Evolutionary conservation across 2,329 filamentous ascomycete species (phyloP), one percentile per base, ranked within the genome.

Genomic region (Pseudohalonectria lignicola): DNA sequence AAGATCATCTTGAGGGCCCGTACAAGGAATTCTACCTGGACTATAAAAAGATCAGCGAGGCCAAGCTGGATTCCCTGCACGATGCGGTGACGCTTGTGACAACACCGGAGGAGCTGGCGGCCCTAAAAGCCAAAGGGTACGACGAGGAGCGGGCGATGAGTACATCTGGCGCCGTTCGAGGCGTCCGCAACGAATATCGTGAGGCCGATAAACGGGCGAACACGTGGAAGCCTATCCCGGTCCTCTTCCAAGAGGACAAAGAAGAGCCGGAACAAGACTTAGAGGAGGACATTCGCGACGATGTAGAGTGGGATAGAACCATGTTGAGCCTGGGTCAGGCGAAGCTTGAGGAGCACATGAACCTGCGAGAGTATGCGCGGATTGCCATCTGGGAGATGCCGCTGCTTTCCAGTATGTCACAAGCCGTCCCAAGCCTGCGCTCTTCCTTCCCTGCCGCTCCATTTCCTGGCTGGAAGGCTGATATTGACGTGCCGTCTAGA

Each of bases 311-410:
- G 45, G 82, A 86, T 46, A 83, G 93, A 53, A 87, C 94, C 56
- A 83, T 98, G 42, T 82, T 83, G 42, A 76, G 76, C 37, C 71
- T 86, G 57, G 92, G 79, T 1, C 88, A 98, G 60, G 79, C 72
- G 38, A 87, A 96, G 64, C 64, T 98, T 48, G 86, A 95, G 51
- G 74, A 92, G 58, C 80, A 93, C 52, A 74, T 90, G 45, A 88
- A 96, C 60, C 71, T 90, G 55, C 75, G 92, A 66, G 79, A 94
- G 52, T 95, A 94, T 58, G 80, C 84, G 34, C 75, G 92, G 37
- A 69, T 94, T 49, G 79, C 84, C 34, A 86, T 87, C 18, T 98
- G 92, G 88, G 92, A 98, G 61, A 85, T 98, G 82, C 92, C 92
- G 9, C 64, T 94, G 45, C 67, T 98, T 43, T 77, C 80, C 41